Evolutionary conservation across 768 basidiomycete species (phyloP).

Genomic region (Crucibulum laeve): DNA sequence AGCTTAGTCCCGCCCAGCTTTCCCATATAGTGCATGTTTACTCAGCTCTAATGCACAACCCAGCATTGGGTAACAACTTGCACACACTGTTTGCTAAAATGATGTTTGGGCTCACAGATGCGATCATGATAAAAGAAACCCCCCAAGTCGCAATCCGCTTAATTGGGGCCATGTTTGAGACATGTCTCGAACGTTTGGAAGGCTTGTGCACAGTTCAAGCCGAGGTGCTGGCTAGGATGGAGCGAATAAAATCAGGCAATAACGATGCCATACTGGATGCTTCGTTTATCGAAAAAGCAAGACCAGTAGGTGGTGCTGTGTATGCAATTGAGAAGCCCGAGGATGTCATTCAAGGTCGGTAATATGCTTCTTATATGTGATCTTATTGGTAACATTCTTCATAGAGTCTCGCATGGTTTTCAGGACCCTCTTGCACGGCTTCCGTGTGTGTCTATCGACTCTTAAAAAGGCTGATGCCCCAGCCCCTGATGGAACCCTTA

Average conservation of each 20-base stretch:
- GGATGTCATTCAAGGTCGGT: constrained; percentile 73
- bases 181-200: constrained; percentile 80
- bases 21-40: constrained; percentile 78
- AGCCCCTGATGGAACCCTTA: constrained; percentile 78
- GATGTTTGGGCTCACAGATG: constrained; percentile 85
- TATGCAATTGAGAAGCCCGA: constrained; percentile 82
- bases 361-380: not conserved
- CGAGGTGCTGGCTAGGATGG: too few species aligned
- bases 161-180: constrained; percentile 75
- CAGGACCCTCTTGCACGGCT: constrained; percentile 84
- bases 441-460: constrained; percentile 72
- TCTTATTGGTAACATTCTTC: constrained; percentile 7
- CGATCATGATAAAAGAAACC: constrained; percentile 72
- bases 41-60: constrained; percentile 86
- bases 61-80: constrained; percentile 71
- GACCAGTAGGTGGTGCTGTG: constrained; percentile 75
- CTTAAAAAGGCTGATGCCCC: constrained; percentile 79
- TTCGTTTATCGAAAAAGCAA: constrained; percentile 75
- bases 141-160: constrained; percentile 63
- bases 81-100: constrained; percentile 93
- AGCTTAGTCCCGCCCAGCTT: constrained; percentile 74
- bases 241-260: too few species aligned
- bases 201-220: constrained; percentile 66
- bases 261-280: constrained; percentile 45
- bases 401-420: constrained; percentile 84